These are phyloP conservation scores for Triangularia verruculosa DNA, from an alignment of 2,329 filamentous ascomycete genomes.

Conservation along the genomic window DNA sequence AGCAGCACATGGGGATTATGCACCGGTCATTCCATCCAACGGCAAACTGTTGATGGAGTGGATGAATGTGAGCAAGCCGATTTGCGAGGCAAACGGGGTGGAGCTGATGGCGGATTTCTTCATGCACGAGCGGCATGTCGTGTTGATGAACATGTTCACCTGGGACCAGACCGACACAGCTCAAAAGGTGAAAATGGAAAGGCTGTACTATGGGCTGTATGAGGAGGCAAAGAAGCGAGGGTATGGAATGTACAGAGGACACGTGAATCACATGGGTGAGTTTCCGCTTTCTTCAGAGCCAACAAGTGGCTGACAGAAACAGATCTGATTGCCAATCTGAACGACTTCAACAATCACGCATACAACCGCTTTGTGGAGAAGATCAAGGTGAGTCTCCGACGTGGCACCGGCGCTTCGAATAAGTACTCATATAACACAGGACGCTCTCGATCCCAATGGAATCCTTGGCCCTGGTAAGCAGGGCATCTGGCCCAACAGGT, in stretches of 20 bases:
- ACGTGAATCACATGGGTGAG: constrained; percentile 41
- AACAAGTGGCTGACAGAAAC: constrained; percentile 6
- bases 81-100: constrained; percentile 42
- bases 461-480: constrained; percentile 40
- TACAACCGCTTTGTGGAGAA: constrained; percentile 40
- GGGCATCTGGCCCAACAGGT: constrained; percentile 37
- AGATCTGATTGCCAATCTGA: constrained; percentile 38
- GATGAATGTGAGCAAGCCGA: constrained; percentile 39
- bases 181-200: constrained; percentile 37
- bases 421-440: constrained; percentile 24
- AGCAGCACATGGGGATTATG: constrained; percentile 37
- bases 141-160: constrained; percentile 47
- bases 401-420: not conserved
- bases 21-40: constrained; percentile 36
- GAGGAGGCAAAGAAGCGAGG: constrained; percentile 35
- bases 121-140: constrained; percentile 46
- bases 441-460: constrained; percentile 38
- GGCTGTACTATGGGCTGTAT: constrained; percentile 35
- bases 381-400: constrained; percentile 33
- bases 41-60: constrained; percentile 42
- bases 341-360: constrained; percentile 39
- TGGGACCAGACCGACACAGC: constrained; percentile 43
- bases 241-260: constrained; percentile 39
- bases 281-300: not conserved
- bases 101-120: constrained; percentile 48